Evolutionary conservation across 169 alveolate genomes (phyloP).

Genomic region (Theileria luwenshuni): DNA sequence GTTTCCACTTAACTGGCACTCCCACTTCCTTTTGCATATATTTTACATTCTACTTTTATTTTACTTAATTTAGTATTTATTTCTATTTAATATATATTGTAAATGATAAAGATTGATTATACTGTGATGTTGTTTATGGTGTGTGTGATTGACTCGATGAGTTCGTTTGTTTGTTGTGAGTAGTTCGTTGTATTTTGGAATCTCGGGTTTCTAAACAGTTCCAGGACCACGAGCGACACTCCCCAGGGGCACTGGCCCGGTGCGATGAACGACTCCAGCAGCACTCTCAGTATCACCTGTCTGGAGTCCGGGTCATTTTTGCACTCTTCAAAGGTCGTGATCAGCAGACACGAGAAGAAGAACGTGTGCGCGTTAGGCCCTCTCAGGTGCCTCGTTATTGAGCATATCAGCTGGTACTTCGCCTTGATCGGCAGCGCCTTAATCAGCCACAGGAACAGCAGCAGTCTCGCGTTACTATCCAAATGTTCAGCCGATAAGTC

Average conservation of each 20-base stretch:
- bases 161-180: conserved; percentile 27
- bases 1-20: conserved; percentile 53
- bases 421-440: conserved; percentile 84
- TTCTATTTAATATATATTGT: background rate
- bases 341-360: conserved; percentile 86
- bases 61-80: background rate
- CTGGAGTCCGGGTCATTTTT: conserved; percentile 77
- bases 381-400: conserved; percentile 93
- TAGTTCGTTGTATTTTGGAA: conserved; percentile 65
- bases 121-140: conserved; percentile 21
- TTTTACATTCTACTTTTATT: background rate
- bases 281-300: conserved; percentile 91
- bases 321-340: conserved; percentile 86
- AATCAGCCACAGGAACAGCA: conserved; percentile 75
- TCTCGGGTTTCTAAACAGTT: conserved; percentile 90
- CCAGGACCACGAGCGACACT: conserved; percentile 90
- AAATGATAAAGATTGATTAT: conserved; percentile 24
- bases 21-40: conserved; percentile 40
- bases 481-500: conserved; percentile 18
- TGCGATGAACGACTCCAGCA: conserved; percentile 89
- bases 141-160: conserved; percentile 36
- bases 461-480: conserved; percentile 72
- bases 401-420: conserved; percentile 86
- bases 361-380: conserved; percentile 94
- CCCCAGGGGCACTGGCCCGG: conserved; percentile 99